These are phyloP conservation scores for Apiospora kogelbergensis DNA, from an alignment of 2,329 filamentous ascomycete genomes.

Conservation along the genomic window DNA sequence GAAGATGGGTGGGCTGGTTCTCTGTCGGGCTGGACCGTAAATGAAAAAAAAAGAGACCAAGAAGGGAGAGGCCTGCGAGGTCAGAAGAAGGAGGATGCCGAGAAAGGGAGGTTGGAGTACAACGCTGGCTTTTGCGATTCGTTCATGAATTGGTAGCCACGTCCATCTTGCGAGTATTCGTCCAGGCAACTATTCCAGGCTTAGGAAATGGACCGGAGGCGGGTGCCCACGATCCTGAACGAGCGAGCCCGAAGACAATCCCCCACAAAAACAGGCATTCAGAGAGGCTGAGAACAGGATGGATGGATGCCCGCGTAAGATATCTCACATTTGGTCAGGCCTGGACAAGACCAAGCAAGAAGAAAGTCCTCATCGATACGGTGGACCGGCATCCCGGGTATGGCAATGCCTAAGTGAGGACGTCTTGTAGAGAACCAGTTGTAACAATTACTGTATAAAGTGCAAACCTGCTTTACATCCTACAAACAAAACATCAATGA, in stretches of 20 bases:
- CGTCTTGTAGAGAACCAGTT: neutral
- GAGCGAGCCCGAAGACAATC: neutral
- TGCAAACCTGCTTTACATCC: neutral
- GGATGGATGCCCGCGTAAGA: neutral
- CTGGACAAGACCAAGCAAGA: neutral
- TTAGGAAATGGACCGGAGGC: neutral
- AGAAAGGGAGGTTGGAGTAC: neutral
- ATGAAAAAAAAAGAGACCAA: too few species aligned
- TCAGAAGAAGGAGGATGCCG: neutral
- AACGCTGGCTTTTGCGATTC: neutral
- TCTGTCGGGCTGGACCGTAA: conserved; percentile 62
- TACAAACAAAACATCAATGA: neutral
- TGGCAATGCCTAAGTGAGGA: neutral
- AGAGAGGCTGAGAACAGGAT: neutral
- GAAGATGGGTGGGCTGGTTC: conserved; percentile 75
- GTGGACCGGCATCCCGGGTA: neutral
- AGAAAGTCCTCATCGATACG: neutral
- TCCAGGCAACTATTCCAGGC: too few species aligned
- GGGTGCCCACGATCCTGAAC: neutral
- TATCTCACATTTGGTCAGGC: neutral
- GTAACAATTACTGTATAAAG: conserved; percentile 2
- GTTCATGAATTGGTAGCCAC: neutral
- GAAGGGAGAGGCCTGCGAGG: neutral
- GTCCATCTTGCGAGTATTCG: neutral
- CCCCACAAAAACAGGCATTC: neutral